A percentile compares a stretch with the other conserved stretches of the same genome.
Evolutionary conservation across 169 alveolate species (phyloP).

Genomic region (Cryptosporidium canis): DNA sequence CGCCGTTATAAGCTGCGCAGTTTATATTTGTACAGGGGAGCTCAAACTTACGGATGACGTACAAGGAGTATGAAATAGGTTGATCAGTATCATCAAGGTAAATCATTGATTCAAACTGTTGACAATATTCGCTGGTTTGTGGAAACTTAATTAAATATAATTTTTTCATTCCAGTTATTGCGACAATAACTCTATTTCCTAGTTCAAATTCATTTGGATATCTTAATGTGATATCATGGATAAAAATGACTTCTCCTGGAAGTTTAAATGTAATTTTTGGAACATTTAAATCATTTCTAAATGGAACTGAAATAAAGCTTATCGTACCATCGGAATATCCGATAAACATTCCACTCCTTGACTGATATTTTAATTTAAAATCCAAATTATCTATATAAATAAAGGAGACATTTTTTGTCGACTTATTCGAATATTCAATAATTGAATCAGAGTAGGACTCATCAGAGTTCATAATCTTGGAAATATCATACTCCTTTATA

Average conservation of each 20-base stretch:
- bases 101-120: background rate
- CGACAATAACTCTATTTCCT: constrained; percentile 3
- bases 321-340: constrained; percentile 47
- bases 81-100: background rate
- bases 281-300: background rate
- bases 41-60: background rate
- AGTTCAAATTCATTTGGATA: constrained; percentile 22
- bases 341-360: background rate
- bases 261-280: constrained; percentile 13
- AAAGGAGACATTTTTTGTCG: background rate
- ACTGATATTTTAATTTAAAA: background rate
- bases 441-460: background rate
- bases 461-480: background rate
- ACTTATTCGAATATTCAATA: background rate
- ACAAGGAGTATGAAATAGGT: background rate
- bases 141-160: constrained; percentile 15
- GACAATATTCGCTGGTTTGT: background rate
- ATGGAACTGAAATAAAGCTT: background rate
- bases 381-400: background rate
- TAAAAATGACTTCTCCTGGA: constrained; percentile 33
- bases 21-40: constrained; percentile 34
- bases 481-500: constrained; percentile 10
- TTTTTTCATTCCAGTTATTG: background rate
- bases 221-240: constrained; percentile 14
- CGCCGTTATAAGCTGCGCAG: constrained; percentile 14